Evolutionary conservation across 345 rosid genomes (phyloP).

Genomic region (Lepidium africanum): DNA sequence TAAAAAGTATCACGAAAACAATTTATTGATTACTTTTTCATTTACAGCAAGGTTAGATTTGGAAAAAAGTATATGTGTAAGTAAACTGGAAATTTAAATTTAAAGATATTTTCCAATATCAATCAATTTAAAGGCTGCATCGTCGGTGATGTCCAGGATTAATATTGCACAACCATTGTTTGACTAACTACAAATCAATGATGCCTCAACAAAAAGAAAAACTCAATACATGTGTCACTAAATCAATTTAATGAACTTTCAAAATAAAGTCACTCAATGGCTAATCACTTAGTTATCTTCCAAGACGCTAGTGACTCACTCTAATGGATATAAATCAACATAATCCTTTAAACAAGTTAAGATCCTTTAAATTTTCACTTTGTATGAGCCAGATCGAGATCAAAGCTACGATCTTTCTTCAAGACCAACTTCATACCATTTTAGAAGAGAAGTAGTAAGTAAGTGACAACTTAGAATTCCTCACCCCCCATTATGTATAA

Average conservation of each 20-base stretch:
- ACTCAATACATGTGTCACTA: neutral
- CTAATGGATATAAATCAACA: neutral
- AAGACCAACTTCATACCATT: neutral
- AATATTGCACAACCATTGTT: neutral
- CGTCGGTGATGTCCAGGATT: neutral
- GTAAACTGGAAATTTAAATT: too few species aligned
- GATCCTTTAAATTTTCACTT: neutral
- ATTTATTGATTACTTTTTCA: too few species aligned
- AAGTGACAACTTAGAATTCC: neutral
- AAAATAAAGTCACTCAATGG: neutral
- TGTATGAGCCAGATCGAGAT: neutral
- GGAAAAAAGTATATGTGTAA: too few species aligned
- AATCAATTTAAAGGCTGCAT: too few species aligned
- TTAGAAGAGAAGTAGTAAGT: neutral
- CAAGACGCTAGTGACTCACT: neutral
- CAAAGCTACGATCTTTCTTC: neutral
- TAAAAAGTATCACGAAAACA: too few species aligned
- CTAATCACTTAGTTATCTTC: neutral
- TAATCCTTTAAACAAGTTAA: neutral
- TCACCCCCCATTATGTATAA: neutral
- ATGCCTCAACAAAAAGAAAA: neutral
- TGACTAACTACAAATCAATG: neutral
- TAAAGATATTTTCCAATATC: too few species aligned
- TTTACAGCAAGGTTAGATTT: too few species aligned
- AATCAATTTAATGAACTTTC: neutral